Evolutionary conservation across 2,329 filamentous ascomycete species (phyloP).

Genomic region (Nakataea oryzae): DNA sequence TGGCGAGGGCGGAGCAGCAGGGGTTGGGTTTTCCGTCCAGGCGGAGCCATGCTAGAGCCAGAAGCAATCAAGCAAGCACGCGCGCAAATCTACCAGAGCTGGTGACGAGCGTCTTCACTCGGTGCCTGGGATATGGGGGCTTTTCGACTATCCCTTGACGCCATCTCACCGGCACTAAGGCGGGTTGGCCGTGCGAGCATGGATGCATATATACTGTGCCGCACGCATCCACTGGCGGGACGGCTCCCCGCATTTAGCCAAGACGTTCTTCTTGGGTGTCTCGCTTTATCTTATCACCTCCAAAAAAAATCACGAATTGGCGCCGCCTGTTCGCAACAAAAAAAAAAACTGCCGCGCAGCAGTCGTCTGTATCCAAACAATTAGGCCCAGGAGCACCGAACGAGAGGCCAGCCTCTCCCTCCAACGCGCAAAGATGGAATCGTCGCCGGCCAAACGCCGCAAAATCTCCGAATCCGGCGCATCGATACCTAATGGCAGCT

Average conservation of each 20-base stretch:
- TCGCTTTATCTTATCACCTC: not conserved
- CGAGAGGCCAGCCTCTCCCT: not conserved
- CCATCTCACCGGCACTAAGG: not conserved
- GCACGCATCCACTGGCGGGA: too few species aligned
- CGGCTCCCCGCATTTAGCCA: not conserved
- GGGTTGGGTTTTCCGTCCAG: not conserved
- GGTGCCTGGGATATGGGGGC: not conserved
- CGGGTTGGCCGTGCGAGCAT: not conserved
- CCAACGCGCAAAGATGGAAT: not conserved
- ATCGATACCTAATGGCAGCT: not conserved
- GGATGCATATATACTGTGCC: not conserved
- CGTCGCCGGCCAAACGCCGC: conserved; percentile 3
- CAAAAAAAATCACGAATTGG: not conserved
- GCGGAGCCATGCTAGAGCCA: not conserved
- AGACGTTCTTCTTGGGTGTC: not conserved
- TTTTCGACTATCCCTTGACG: not conserved
- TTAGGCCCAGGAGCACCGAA: not conserved
- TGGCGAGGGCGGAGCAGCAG: not conserved
- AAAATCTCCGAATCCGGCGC: conserved; percentile 1
- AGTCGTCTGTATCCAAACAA: not conserved
- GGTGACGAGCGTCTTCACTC: not conserved
- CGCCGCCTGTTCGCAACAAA: not conserved
- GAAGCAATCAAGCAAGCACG: not conserved
- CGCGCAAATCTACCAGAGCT: not conserved
- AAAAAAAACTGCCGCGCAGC: not conserved